Conservation (phyloP, 2,329 filamentous ascomycete genomes). For the Cadophora malorum region DNA sequence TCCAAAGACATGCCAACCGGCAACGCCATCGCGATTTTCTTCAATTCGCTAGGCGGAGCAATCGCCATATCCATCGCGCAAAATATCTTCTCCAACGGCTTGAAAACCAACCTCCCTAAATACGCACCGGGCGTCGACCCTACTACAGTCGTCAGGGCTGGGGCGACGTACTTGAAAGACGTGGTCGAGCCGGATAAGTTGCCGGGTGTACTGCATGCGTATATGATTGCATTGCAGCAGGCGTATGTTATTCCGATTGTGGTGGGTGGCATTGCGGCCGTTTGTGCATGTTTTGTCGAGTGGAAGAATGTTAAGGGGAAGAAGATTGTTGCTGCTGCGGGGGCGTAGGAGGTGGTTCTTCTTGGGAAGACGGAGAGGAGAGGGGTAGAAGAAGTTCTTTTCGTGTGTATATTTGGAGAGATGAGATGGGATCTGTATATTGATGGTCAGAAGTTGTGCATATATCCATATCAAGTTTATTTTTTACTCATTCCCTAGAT, state of each 20-base stretch:
- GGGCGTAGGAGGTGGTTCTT: background rate
- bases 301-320: conserved; percentile 45
- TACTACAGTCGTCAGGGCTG: conserved; percentile 49
- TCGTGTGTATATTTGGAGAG: too few relatives aligned
- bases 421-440: too few relatives aligned
- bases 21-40: conserved; percentile 62
- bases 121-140: conserved; percentile 41
- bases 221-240: conserved; percentile 43
- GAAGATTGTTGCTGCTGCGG: conserved; percentile 39
- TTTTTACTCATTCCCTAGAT: too few relatives aligned
- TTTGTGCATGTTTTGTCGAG: conserved; percentile 42
- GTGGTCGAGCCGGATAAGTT: conserved; percentile 47
- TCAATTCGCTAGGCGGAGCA: conserved; percentile 64
- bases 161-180: conserved; percentile 50
- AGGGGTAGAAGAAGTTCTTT: too few relatives aligned
- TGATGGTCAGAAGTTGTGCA: too few relatives aligned
- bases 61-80: conserved; percentile 64
- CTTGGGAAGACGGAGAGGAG: too few relatives aligned
- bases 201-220: conserved; percentile 50
- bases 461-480: too few relatives aligned
- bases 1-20: conserved; percentile 60
- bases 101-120: conserved; percentile 40
- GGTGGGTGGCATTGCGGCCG: conserved; percentile 39
- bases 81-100: conserved; percentile 50
- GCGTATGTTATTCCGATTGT: conserved; percentile 43